Percentiles rank a stretch among this genome's conserved stretches.
Evolutionary conservation across 2,329 filamentous ascomycete species (phyloP).

Genomic region (Aspergillus intermedius): DNA sequence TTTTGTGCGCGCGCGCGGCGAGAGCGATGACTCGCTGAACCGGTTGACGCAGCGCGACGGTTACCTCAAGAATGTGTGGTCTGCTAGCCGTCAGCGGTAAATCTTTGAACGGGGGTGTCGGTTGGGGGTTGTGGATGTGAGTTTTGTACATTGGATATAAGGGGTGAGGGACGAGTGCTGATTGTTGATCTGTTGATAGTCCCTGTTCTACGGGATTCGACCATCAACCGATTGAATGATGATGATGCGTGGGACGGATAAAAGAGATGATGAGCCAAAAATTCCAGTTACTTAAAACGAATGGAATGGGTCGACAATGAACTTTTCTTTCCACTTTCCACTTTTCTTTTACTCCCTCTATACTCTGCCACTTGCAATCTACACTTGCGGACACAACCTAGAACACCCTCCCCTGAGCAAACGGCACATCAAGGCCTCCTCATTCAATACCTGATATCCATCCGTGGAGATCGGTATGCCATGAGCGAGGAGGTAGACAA

Average conservation of each 20-base stretch:
- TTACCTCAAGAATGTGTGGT: conserved; percentile 96
- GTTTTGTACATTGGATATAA: neutral
- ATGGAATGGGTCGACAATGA: conserved; percentile 1
- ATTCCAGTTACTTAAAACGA: neutral
- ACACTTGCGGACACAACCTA: too few relatives aligned
- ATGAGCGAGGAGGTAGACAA: conserved; percentile 14
- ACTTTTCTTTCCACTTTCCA: neutral
- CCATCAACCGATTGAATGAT: neutral
- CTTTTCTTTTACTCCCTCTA: neutral
- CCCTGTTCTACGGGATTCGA: neutral
- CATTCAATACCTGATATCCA: conserved; percentile 18
- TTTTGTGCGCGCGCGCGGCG: conserved; percentile 95
- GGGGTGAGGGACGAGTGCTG: too few relatives aligned
- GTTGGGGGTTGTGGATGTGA: conserved; percentile 24
- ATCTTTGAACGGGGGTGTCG: conserved; percentile 3
- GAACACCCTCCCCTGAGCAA: conserved; percentile 1
- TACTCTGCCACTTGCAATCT: too few relatives aligned
- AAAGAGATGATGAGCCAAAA: neutral
- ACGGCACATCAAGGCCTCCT: conserved; percentile 43
- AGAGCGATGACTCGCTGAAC: conserved; percentile 96
- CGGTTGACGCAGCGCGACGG: conserved; percentile 92
- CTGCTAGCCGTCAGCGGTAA: conserved; percentile 56
- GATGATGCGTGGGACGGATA: neutral
- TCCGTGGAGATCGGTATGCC: neutral
- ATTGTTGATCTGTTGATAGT: too few relatives aligned